Percentiles rank a stretch among this genome's conserved stretches.
Conservation (phyloP, 148 eudicot species). For the Vaccinium corymbosum region DNA sequence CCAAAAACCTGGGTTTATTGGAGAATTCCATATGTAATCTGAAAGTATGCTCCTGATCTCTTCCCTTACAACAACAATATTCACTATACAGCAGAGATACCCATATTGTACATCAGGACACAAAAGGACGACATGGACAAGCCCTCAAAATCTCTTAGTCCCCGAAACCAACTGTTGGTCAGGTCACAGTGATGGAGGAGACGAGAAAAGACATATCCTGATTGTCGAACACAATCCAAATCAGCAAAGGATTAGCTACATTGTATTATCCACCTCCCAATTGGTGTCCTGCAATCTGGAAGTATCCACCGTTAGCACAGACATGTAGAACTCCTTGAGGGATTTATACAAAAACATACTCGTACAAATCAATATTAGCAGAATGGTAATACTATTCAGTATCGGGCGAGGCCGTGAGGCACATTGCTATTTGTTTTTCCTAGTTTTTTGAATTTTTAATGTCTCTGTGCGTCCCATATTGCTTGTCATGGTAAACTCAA, state of each 20-base stretch:
- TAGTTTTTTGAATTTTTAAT: background rate
- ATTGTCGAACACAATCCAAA: constrained; percentile 21
- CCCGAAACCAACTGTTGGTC: background rate
- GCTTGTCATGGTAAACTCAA: background rate
- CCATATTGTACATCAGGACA: constrained; percentile 34
- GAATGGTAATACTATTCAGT: background rate
- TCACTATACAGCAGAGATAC: constrained; percentile 52
- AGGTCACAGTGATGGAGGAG: background rate
- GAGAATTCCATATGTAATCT: constrained; percentile 27
- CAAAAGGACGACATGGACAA: constrained; percentile 15
- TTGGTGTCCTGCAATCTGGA: constrained; percentile 12
- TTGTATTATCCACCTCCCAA: constrained; percentile 16
- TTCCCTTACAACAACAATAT: constrained; percentile 20
- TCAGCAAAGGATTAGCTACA: constrained; percentile 17
- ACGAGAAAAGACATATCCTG: constrained; percentile 4
- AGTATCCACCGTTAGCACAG: background rate
- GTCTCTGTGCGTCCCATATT: background rate
- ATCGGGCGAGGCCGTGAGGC: background rate
- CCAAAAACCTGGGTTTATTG: constrained; percentile 25
- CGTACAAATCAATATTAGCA: background rate
- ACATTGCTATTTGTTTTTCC: background rate
- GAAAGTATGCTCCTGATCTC: constrained; percentile 21
- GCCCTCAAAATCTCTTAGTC: constrained; percentile 15
- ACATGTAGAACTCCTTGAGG: background rate
- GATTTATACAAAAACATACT: background rate